Conservation (phyloP, 73 alveolate species). For the Tetrahymena malaccensis region DNA sequence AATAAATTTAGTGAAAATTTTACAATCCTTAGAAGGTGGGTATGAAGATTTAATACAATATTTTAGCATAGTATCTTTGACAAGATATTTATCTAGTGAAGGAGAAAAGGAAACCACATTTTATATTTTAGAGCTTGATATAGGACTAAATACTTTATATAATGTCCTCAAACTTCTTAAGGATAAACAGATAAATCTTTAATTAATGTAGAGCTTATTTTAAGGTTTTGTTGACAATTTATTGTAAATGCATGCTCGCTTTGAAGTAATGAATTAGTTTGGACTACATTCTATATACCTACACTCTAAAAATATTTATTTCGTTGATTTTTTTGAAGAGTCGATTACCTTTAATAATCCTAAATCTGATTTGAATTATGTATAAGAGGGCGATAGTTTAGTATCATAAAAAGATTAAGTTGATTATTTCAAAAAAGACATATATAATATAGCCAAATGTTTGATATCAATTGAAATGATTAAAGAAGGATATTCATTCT, state of each 20-base stretch:
- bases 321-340: not conserved
- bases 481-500: not conserved
- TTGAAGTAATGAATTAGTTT: not conserved
- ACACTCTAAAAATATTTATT: not conserved
- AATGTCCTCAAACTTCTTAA: not conserved
- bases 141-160: not conserved
- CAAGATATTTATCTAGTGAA: not conserved
- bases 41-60: not conserved
- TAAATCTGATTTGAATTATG: not conserved
- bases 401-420: not conserved
- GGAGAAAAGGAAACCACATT: not conserved
- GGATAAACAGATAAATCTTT: not conserved
- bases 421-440: not conserved
- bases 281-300: not conserved
- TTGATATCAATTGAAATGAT: not conserved
- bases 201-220: not conserved
- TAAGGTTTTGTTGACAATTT: not conserved
- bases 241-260: not conserved
- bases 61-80: not conserved
- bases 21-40: not conserved
- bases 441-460: not conserved
- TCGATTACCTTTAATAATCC: not conserved
- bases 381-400: not conserved
- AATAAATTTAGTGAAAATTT: not conserved
- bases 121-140: not conserved